Conservation (phyloP, 140 eudicot genomes). For the Cichorium intybus region DNA sequence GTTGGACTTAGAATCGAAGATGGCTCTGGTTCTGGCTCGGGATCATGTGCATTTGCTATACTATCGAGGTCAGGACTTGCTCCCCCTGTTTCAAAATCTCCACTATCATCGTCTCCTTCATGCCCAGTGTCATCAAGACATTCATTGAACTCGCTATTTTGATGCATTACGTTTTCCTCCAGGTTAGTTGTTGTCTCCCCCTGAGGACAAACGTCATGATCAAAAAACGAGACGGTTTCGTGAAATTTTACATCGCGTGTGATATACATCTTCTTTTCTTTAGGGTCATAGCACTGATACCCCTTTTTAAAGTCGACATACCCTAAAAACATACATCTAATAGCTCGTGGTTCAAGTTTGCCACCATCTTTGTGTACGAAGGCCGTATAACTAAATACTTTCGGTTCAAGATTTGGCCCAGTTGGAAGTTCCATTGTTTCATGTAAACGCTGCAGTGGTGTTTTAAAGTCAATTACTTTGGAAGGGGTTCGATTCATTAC, state of each 20-base stretch:
- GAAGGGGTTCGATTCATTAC: neutral
- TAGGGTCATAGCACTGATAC: neutral
- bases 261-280: neutral
- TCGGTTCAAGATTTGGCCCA: neutral
- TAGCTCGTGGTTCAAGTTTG: neutral
- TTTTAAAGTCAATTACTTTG: constrained; percentile 20
- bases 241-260: too few relatives aligned
- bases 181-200: neutral
- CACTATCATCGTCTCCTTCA: neutral
- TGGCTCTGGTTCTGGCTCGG: neutral
- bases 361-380: neutral
- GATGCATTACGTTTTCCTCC: neutral
- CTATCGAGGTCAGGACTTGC: neutral
- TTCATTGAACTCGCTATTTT: neutral
- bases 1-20: neutral
- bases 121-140: neutral
- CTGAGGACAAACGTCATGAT: neutral
- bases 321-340: neutral
- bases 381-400: neutral
- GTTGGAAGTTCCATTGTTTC: neutral
- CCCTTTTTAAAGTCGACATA: neutral
- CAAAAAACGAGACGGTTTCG: neutral
- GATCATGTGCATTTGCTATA: neutral
- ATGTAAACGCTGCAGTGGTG: neutral
- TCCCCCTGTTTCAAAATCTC: neutral